Evolutionary conservation across 2,329 filamentous ascomycete species (phyloP).

Genomic region (Diplodia seriata): DNA sequence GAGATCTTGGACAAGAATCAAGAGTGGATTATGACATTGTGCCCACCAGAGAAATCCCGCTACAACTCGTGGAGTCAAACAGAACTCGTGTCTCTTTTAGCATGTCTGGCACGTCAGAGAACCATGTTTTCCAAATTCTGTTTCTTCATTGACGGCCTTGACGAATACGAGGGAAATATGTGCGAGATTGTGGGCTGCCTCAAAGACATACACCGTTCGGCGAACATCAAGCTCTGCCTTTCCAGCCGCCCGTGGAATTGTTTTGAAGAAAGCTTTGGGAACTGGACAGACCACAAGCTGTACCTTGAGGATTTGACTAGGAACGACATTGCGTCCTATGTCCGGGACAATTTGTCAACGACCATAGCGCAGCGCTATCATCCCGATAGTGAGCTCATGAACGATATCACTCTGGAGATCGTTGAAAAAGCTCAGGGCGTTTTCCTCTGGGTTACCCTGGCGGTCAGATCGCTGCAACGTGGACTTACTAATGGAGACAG

Average conservation of each 20-base stretch:
- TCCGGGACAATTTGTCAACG: neutral
- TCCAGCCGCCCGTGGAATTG: conserved; percentile 34
- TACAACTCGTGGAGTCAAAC: neutral
- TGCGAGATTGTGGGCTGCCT: neutral
- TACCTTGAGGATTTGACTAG: neutral
- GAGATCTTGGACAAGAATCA: neutral
- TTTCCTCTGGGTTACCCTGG: conserved; percentile 31
- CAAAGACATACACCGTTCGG: neutral
- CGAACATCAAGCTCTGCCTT: conserved; percentile 31
- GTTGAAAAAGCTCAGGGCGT: conserved; percentile 17
- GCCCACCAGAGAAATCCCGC: neutral
- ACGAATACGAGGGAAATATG: neutral
- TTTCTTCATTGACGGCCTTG: neutral
- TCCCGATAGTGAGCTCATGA: too few species aligned
- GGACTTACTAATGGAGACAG: conserved; percentile 32
- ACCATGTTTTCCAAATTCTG: neutral
- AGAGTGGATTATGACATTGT: neutral
- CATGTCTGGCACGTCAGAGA: neutral
- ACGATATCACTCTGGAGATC: neutral
- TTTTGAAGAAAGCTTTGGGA: conserved; percentile 34
- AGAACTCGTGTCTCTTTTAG: neutral
- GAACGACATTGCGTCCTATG: neutral
- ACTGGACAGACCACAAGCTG: neutral
- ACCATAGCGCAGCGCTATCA: neutral
- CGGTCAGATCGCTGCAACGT: conserved; percentile 19